A percentile compares a stretch with the other conserved stretches of the same genome.
These are phyloP conservation scores for Durio zibethinus DNA, from an alignment of 345 rosid species.

Conservation along the genomic window DNA sequence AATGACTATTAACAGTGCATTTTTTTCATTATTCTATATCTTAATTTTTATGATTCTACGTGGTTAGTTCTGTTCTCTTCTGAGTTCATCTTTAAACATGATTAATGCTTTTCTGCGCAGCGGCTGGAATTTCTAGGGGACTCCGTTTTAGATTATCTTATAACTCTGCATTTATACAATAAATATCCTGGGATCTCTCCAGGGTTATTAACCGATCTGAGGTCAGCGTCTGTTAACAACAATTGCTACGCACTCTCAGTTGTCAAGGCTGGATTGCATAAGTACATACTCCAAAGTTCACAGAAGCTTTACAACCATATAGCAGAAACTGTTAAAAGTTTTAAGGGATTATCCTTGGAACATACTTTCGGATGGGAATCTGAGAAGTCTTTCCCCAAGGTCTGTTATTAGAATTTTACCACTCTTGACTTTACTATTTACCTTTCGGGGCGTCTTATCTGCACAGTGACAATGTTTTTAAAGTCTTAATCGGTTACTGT, in stretches of 20 bases:
- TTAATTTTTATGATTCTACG: background rate
- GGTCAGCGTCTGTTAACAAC: conserved; percentile 94
- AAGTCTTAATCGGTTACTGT: background rate
- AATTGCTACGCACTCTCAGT: conserved; percentile 70
- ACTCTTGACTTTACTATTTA: background rate
- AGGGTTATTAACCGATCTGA: conserved; percentile 76
- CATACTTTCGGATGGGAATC: conserved; percentile 80
- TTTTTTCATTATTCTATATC: background rate
- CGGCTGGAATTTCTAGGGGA: conserved; percentile 95
- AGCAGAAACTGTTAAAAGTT: conserved; percentile 24
- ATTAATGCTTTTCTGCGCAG: conserved; percentile 34
- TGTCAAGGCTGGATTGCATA: conserved; percentile 54
- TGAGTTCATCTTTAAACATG: background rate
- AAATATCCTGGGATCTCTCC: conserved; percentile 69
- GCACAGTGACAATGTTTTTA: background rate
- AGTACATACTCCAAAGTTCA: conserved; percentile 69
- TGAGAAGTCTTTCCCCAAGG: conserved; percentile 79
- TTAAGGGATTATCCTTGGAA: conserved; percentile 27
- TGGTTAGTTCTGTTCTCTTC: background rate
- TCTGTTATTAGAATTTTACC: background rate
- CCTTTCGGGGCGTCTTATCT: background rate
- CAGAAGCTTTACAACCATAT: conserved; percentile 59
- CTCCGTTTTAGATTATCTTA: conserved; percentile 70
- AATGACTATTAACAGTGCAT: background rate
- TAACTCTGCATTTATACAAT: conserved; percentile 54